A percentile compares a stretch with the other conserved stretches of the same genome.
These are phyloP conservation scores for Alternaria gaisen DNA, from an alignment of 2,329 filamentous ascomycete genomes.

Conservation along the genomic window DNA sequence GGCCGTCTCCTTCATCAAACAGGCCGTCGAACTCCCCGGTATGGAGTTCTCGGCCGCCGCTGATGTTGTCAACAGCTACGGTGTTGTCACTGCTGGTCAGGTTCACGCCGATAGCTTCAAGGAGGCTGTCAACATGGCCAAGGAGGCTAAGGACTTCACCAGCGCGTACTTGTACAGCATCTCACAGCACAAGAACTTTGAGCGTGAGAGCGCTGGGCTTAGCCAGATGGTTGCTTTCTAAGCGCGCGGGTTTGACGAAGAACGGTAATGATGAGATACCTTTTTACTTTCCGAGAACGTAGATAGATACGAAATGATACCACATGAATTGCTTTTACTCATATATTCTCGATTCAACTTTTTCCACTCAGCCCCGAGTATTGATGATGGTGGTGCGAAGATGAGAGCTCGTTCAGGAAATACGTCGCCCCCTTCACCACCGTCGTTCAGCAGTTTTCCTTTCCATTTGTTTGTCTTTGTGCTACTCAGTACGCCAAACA, in stretches of 20 bases:
- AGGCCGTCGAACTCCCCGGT: slow-evolving; percentile 57
- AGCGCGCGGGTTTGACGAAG: background rate
- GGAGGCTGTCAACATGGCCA: slow-evolving; percentile 70
- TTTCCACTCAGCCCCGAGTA: too few species aligned
- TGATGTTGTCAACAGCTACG: slow-evolving; percentile 73
- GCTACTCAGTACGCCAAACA: background rate
- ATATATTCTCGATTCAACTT: background rate
- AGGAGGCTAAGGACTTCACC: slow-evolving; percentile 73
- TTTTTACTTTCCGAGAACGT: background rate
- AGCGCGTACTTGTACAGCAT: slow-evolving; percentile 75
- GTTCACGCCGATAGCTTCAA: slow-evolving; percentile 65
- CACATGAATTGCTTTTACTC: background rate
- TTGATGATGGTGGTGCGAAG: too few species aligned
- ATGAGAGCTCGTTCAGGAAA: too few species aligned
- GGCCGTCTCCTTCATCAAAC: slow-evolving; percentile 69
- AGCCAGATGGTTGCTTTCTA: slow-evolving; percentile 74
- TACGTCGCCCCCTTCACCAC: too few species aligned
- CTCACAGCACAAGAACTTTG: slow-evolving; percentile 76
- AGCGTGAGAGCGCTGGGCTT: slow-evolving; percentile 76
- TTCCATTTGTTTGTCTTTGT: background rate
- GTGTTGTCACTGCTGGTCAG: slow-evolving; percentile 74
- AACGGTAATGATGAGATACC: background rate
- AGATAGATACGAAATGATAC: slow-evolving; percentile 9
- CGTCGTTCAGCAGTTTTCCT: background rate
- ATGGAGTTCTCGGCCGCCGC: slow-evolving; percentile 60